These are phyloP conservation scores for Sclerotinia borealis DNA, from an alignment of 2,329 filamentous ascomycete species.

Conservation along the genomic window DNA sequence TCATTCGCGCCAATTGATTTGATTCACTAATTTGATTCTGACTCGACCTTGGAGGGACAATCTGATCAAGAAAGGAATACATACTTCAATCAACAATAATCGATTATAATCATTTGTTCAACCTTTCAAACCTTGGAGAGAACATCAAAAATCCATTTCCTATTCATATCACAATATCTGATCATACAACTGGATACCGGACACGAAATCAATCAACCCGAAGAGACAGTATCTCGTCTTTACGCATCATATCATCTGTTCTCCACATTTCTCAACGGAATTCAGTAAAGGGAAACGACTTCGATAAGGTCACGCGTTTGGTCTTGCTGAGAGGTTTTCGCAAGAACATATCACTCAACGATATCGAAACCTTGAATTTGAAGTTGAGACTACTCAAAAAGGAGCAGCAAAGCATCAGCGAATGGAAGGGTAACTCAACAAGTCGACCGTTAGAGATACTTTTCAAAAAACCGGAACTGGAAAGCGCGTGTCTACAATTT, in stretches of 20 bases:
- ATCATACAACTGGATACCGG: background rate
- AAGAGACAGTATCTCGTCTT: background rate
- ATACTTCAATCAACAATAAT: background rate
- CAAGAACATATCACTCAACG: background rate
- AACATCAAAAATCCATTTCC: background rate
- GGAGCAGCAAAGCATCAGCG: background rate
- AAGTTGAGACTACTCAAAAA: background rate
- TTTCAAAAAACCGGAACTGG: background rate
- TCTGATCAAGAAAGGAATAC: background rate
- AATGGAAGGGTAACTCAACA: constrained; percentile 1
- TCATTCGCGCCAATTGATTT: background rate
- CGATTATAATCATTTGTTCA: background rate
- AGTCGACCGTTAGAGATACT: background rate
- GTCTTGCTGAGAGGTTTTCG: background rate
- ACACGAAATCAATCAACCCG: background rate
- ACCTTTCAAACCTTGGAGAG: background rate
- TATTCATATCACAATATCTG: background rate
- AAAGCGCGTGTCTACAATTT: background rate
- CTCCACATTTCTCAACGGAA: constrained; percentile 4
- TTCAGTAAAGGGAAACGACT: background rate
- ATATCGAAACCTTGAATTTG: background rate
- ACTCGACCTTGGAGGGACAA: background rate
- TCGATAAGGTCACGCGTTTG: constrained; percentile 8
- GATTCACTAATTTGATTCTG: background rate
- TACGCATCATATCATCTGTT: constrained; percentile 1